Evolutionary conservation across 305 asterid species (phyloP), one percentile per base, ranked within the genome.

Genomic region (Ilex paraguariensis): DNA sequence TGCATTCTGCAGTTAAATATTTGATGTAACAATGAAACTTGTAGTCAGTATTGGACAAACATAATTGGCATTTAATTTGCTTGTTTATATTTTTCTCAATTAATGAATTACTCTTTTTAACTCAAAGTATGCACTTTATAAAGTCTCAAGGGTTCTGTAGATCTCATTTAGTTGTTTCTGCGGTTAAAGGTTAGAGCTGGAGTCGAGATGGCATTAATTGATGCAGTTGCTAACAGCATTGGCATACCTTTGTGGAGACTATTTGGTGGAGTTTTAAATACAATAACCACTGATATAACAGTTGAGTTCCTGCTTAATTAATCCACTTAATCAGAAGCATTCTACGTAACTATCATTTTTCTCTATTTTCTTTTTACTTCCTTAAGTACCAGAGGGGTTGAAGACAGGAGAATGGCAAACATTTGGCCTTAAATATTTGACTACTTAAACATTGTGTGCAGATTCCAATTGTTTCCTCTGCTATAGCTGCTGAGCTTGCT

Each of bases 131-230:
- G 48, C 62, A 52, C 21, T 52, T 10, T 16, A 16, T n/a, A 17
- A 52, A 52, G 4, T 52, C 10, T 13, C 33, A 63, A 8, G 60
- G 52, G 7, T 59, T 31, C 32, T 63, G 53, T 57, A 69, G 30
- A 45, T 70, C 68, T 75, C 54, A 81, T 72, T 62, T 31, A 31
- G 61, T 44, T 77, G 55, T 69, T 48, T 77, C 71, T 64, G 61
- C 59, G 63, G 69, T 62, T 85, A 86, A 79, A 90, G 97, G 97
- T 85, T 70, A 82, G 97, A 76, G 97, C 96, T 65, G 96, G 97
- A 69, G 79, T 90, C 39, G 96, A 90, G 85, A 90, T 90, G 97
- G 97, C 97, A 65, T 66, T 90, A 77, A 90, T 87, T 65, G 96
- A 90, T 79, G 97, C 97, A 68, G 92, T 79, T 45, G 90, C 97